Conservation (phyloP, 2,329 filamentous ascomycete species). For the Ramularia endophylla region DNA sequence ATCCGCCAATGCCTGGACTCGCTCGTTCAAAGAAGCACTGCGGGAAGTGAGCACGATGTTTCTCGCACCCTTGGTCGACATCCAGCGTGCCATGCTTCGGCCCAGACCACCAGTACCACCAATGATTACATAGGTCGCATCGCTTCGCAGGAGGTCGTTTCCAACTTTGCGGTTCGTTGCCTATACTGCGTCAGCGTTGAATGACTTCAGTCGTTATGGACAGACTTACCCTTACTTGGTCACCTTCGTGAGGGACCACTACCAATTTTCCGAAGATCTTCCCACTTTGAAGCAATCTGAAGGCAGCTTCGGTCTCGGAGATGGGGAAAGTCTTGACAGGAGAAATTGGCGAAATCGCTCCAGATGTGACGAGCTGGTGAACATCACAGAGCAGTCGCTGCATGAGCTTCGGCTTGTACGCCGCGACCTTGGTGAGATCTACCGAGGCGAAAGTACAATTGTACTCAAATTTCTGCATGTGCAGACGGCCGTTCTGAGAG, state of each 20-base stretch:
- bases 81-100: conserved; percentile 1
- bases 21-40: background rate
- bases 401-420: conserved; percentile 4
- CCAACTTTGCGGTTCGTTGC: conserved; percentile 1
- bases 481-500: conserved; percentile 2
- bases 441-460: conserved; percentile 7
- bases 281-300: background rate
- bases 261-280: background rate
- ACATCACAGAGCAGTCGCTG: conserved; percentile 2
- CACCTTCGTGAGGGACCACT: background rate
- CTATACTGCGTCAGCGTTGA: background rate
- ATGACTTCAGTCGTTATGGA: background rate
- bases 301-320: conserved; percentile 1
- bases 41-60: conserved; percentile 3
- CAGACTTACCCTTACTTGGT: conserved; percentile 1
- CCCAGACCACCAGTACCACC: conserved; percentile 8
- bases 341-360: background rate
- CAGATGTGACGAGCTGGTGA: background rate
- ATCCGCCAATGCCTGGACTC: background rate
- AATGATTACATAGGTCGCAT: conserved; percentile 4
- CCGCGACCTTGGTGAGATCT: conserved; percentile 5
- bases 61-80: conserved; percentile 2
- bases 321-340: background rate
- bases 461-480: conserved; percentile 9
- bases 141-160: background rate